These are phyloP conservation scores for Ophiostoma himal-ulmi DNA, from an alignment of 2,329 filamentous ascomycete species.

Conservation along the genomic window DNA sequence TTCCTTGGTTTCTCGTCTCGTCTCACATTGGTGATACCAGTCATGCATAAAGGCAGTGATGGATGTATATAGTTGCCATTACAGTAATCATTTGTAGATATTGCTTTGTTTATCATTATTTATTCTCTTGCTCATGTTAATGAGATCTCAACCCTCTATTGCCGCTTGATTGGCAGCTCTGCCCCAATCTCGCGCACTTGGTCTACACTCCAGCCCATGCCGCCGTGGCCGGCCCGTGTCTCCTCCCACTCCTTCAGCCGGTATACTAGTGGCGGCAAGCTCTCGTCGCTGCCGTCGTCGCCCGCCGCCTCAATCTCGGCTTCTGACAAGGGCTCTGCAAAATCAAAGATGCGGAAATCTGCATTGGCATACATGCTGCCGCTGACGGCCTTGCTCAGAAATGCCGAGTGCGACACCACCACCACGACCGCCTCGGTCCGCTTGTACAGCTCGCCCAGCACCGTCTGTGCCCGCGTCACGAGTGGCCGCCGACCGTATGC, in stretches of 20 bases:
- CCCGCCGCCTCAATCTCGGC: neutral
- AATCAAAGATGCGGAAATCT: conserved; percentile 60
- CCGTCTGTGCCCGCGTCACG: conserved; percentile 48
- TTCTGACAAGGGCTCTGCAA: conserved; percentile 32
- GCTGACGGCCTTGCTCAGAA: conserved; percentile 52
- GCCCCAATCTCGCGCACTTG: conserved; percentile 32
- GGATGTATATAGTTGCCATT: too few relatives aligned
- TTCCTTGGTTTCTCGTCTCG: too few relatives aligned
- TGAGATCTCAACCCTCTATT: neutral
- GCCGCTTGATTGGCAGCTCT: conserved; percentile 27
- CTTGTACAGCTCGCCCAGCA: conserved; percentile 44
- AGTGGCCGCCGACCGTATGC: conserved; percentile 49
- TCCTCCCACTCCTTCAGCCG: conserved; percentile 44
- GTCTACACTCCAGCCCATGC: conserved; percentile 45
- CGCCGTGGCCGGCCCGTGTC: conserved; percentile 44
- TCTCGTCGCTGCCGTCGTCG: conserved; percentile 23
- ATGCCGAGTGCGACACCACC: conserved; percentile 61
- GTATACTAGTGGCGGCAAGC: conserved; percentile 24
- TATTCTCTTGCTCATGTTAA: too few relatives aligned
- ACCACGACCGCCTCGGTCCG: conserved; percentile 57
- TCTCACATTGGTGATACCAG: too few relatives aligned
- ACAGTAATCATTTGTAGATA: too few relatives aligned
- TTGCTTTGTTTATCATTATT: too few relatives aligned
- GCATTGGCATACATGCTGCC: conserved; percentile 55
- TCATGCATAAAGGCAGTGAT: too few relatives aligned